Evolutionary conservation across 2,329 filamentous ascomycete species (phyloP), one percentile per base, ranked within the genome.

Genomic region (Sordariomycetes sp.): DNA sequence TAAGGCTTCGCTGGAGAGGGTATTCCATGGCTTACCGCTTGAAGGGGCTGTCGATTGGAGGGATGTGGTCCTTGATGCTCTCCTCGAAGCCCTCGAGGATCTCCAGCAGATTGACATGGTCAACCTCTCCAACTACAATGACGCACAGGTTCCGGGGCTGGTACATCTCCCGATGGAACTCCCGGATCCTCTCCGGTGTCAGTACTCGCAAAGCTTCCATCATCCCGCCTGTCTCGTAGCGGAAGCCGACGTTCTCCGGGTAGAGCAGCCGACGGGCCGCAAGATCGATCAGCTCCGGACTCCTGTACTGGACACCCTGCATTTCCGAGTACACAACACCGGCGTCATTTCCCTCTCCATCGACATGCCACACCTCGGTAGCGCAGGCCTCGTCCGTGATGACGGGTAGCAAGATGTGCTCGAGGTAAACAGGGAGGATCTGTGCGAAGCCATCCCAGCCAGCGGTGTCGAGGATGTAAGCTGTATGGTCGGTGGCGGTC

Each of bases 241-340:
- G 86, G 69, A 97, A 99, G 2, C 94, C 94, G 58, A 95, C 85
- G 53, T 89, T 88, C 69, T 94, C 85, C 0, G 92, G 92, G 65
- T 97, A 99, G 40, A 96, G 76, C 52, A 94, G 76, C 2, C 89
- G 84, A 48, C 89, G 86, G 57, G 90, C 87, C 62, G 83, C 82
- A 59, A 97, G 78, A 62, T 96, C 90, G 82, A 97, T 96, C 60
- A 97, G 82, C 69, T 96, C 90, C 8, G 80, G 78, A 63, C 88
- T 86, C 57, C 84, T 86, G 68, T 96, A 96, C 68, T 97, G 89
- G 2, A 96, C 85, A 25, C 87, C 94, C 72, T 99, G 94, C 94
- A 99, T 99, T 73, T 99, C 94, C 0, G 93, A 97, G 72, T 99
- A 99, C 10, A 99, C 94, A 1, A 97, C 92, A 62, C 91, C 94